A percentile compares a stretch with the other conserved stretches of the same genome.
These are phyloP conservation scores for Phanerodontia chrysosporium DNA, from an alignment of 768 basidiomycete species.

Conservation along the genomic window DNA sequence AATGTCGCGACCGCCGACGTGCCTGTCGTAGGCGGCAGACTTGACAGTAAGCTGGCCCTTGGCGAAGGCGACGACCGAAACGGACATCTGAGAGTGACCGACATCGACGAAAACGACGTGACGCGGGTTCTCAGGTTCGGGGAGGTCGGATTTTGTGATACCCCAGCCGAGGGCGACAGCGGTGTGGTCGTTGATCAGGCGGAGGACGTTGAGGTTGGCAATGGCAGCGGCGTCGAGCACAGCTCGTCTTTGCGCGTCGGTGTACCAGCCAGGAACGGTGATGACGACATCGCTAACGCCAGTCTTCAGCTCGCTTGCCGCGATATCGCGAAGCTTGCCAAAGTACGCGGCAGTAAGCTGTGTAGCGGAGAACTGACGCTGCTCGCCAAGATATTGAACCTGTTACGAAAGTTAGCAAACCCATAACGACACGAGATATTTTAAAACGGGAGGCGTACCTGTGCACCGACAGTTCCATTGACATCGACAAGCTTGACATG, in stretches of 20 bases:
- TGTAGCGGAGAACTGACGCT: slow-evolving; percentile 73
- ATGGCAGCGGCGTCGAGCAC: slow-evolving; percentile 86
- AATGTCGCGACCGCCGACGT: slow-evolving; percentile 95
- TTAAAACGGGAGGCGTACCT: slow-evolving; percentile 51
- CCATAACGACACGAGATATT: slow-evolving; percentile 2
- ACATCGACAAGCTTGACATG: slow-evolving; percentile 85
- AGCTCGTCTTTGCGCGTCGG: slow-evolving; percentile 89
- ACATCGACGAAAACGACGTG: slow-evolving; percentile 94
- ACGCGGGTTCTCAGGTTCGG: slow-evolving; percentile 73
- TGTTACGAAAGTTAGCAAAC: slow-evolving; percentile 29
- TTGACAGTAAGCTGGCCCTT: slow-evolving; percentile 90
- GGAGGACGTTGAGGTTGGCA: slow-evolving; percentile 85
- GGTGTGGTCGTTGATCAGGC: slow-evolving; percentile 96
- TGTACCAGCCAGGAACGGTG: slow-evolving; percentile 95
- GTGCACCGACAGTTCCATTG: slow-evolving; percentile 74
- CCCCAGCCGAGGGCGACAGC: slow-evolving; percentile 96
- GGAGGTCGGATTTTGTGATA: slow-evolving; percentile 97
- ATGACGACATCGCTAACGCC: slow-evolving; percentile 90
- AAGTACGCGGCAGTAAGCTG: slow-evolving; percentile 92
- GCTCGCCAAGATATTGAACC: slow-evolving; percentile 89
- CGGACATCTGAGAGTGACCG: slow-evolving; percentile 89
- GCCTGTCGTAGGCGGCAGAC: slow-evolving; percentile 83
- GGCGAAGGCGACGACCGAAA: slow-evolving; percentile 85
- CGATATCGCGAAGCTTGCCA: slow-evolving; percentile 85
- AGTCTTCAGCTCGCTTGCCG: slow-evolving; percentile 79